These are phyloP conservation scores for Rhizophagus clarus DNA, from an alignment of 192 early-diverging fungal genomes.

Conservation along the genomic window DNA sequence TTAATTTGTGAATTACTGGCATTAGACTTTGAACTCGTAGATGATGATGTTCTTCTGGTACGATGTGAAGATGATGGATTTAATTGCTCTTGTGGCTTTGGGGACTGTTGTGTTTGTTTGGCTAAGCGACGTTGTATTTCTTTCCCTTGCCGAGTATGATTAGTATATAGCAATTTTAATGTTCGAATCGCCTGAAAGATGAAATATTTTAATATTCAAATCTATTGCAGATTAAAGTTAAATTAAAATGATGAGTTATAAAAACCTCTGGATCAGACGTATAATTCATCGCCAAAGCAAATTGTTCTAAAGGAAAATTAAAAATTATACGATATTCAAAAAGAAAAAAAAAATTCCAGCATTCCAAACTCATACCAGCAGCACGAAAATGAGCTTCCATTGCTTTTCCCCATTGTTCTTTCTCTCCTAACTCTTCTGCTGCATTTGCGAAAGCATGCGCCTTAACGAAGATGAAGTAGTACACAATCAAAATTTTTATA, in stretches of 20 bases:
- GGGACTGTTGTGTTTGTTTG: slow-evolving; percentile 33
- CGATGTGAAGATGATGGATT: slow-evolving; percentile 11
- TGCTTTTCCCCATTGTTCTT: slow-evolving; percentile 59
- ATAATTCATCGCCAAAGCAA: slow-evolving; percentile 55
- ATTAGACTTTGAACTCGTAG: neutral
- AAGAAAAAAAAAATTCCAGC: neutral
- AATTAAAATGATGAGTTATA: neutral
- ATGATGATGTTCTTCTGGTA: neutral
- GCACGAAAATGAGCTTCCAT: slow-evolving; percentile 66
- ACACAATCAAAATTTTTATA: neutral
- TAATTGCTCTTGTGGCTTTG: slow-evolving; percentile 26
- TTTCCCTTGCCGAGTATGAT: slow-evolving; percentile 68
- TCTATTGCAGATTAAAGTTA: neutral
- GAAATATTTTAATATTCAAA: neutral
- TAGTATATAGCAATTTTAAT: slow-evolving; percentile 65
- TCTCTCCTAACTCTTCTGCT: slow-evolving; percentile 64
- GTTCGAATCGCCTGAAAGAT: slow-evolving; percentile 58
- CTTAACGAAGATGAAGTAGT: slow-evolving; percentile 35
- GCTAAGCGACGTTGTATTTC: slow-evolving; percentile 59
- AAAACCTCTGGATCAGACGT: slow-evolving; percentile 62
- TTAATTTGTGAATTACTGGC: neutral
- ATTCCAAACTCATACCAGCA: slow-evolving; percentile 51
- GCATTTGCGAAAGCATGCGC: slow-evolving; percentile 66
- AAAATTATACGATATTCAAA: neutral
- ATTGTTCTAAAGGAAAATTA: slow-evolving; percentile 48